phyloP scores from a whole-genome alignment of 1,284 basidiomycete species.

The Paramarasmius palmivorus region DNA sequence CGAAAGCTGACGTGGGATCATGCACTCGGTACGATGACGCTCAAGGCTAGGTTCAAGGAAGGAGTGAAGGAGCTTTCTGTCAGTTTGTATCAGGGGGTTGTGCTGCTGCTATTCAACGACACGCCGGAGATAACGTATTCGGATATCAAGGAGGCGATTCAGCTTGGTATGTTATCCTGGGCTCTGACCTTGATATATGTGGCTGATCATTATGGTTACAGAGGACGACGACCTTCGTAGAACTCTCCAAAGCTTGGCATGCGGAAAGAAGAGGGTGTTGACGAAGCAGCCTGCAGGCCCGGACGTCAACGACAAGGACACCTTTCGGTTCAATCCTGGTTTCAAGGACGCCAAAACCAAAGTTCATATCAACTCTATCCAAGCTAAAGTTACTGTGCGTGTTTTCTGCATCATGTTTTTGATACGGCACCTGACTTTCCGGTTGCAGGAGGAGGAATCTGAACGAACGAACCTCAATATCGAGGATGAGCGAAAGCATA shows the following conservation, averaged over 20 bases:
- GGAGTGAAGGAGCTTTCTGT: conserved; percentile 88
- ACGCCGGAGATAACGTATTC: conserved; percentile 57
- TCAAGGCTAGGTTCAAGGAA: conserved; percentile 69
- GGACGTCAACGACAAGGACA: conserved; percentile 79
- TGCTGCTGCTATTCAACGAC: conserved; percentile 92
- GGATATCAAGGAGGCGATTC: conserved; percentile 70
- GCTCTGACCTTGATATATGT: too few relatives aligned
- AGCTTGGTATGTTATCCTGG: conserved; percentile 59
- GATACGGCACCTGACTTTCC: conserved; percentile 3
- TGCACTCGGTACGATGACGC: conserved; percentile 74
- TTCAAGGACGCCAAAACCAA: conserved; percentile 82
- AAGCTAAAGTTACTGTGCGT: conserved; percentile 85
- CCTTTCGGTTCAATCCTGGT: conserved; percentile 81
- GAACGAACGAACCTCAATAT: conserved; percentile 84
- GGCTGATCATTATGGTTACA: too few relatives aligned
- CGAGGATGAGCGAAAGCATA: conserved; percentile 83
- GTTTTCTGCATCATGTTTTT: background rate
- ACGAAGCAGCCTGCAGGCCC: conserved; percentile 79
- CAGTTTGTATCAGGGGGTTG: conserved; percentile 86
- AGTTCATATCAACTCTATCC: conserved; percentile 95
- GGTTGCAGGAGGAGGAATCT: conserved; percentile 78
- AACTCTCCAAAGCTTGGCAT: conserved; percentile 90
- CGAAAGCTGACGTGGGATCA: conserved; percentile 83
- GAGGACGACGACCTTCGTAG: conserved; percentile 77
- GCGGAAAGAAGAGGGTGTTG: conserved; percentile 89